phyloP scores from a whole-genome alignment of 495 filamentous ascomycete species.

The Talaromyces ruber region DNA sequence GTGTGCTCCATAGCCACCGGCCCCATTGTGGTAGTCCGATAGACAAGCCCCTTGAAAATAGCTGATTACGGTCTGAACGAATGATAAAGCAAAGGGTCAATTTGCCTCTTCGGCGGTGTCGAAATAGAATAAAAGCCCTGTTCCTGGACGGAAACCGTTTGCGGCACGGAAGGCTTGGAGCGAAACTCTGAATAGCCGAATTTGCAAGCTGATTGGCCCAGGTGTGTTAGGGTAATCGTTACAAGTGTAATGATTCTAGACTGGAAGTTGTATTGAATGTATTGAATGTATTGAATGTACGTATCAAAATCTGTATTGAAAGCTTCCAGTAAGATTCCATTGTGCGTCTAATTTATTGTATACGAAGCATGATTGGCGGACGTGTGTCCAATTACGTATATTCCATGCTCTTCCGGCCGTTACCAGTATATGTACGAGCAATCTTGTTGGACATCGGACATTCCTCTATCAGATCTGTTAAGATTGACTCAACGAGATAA shows the following conservation, averaged over 20 bases:
- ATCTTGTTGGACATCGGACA: background rate
- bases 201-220: background rate
- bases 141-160: conserved; percentile 1
- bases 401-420: background rate
- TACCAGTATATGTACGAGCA: background rate
- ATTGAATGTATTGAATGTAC: background rate
- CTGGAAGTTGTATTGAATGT: too few relatives aligned
- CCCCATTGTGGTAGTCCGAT: background rate
- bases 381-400: background rate
- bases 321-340: background rate
- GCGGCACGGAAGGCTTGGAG: background rate
- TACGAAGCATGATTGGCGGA: background rate
- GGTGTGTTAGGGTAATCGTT: background rate
- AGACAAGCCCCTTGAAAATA: background rate
- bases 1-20: background rate
- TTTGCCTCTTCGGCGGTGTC: conserved; percentile 1
- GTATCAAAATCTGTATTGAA: background rate
- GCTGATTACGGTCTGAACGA: background rate
- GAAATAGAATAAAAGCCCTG: background rate
- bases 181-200: background rate
- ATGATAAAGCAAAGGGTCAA: background rate
- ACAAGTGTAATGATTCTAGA: background rate
- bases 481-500: background rate
- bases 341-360: background rate
- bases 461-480: background rate